Base-by-base conservation (phyloP, 768 basidiomycete species). In the Kwoniella heveanensis region DNA sequence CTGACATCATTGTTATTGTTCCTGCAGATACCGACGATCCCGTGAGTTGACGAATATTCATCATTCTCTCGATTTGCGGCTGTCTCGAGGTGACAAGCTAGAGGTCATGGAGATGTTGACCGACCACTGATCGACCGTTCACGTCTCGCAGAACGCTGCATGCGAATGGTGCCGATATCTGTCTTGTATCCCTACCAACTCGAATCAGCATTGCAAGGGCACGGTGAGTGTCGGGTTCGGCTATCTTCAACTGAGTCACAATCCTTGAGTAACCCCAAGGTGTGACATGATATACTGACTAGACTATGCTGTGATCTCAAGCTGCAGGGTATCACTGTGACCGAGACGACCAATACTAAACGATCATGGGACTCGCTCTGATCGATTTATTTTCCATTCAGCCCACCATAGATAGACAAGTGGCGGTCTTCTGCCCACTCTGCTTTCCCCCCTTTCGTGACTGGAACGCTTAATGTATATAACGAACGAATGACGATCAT, bases 151-250 rank as follows among this genome's bases (percentile, higher is more conserved):
- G 29, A 89, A 90, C 74, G 88, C 88, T 13, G 91, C 91, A 86
- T 82, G 64, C 85, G 80, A 54, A 56, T 89, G 92, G 68, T 96
- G 93, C 77, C 86, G 91, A 54, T 96, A 91, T 78, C 81, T 96
- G 4, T 92, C 91, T 1, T 96, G 94, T 71, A 86, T 94, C 77
- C 94, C 93, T 0, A 89, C 88, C n/a, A 57, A 61, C 2, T 56
- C 71, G 7, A 83, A 83, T 68, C 72, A 81, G 53, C 70, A 74
- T 44, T 82, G 81, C 62, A 62, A 65, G 29, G 81, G 81, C n/a
- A 80, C 72, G 2, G 80, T 78, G 53, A 67, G 72, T 65, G 15
- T 6, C 4, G 5, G 17, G 15, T n/a, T n/a, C n/a, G n/a, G n/a
- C n/a, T n/a, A n/a, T n/a, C 32, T 36, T 6, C 32, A 36, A 36